Base-by-base conservation (phyloP, 2,329 filamentous ascomycete genomes). In the Pseudocercospora ulei region DNA sequence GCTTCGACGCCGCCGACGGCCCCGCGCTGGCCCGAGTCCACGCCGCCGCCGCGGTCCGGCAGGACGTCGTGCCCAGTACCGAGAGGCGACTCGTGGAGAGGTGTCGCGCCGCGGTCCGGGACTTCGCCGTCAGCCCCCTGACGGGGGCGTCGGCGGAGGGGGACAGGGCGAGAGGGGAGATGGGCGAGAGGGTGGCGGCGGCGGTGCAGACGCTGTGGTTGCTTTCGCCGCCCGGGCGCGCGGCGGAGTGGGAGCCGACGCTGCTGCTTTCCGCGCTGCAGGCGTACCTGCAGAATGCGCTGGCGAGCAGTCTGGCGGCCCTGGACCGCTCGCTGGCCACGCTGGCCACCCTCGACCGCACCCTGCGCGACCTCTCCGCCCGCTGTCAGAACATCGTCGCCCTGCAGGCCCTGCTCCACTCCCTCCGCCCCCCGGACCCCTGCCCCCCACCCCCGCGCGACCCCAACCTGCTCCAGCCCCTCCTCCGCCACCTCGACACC, bases 371-470 rank as follows among this genome's bases (percentile, higher is more conserved):
- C 54, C 76, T 94, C 13, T 82, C 82, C 4, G 76, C 79, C 3
- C 73, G 83, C 29, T 95, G 88, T 57, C 87, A 94, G 58, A 93
- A 92, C 55, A 76, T 96, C 24, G 77, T 93, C n/a, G 84, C 85
- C 0, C 67, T 96, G 2, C 85, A 94, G 64, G 67, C 77, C 1
- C 72, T 95, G 2, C 74, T 96, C 4, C 75, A 76, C 34, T 67
- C 69, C 3, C 78, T 75, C 2, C 79, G 76, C 49, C 68, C 79
- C 0, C 82, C 85, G 0, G 27, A 60, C 0, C 80, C 83, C 0
- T 65, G 83, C 1, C 58, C 88, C 3, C 42, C 17, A 20, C 36
- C 38, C 3, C 27, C 29, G 4, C 4, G 20, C 7, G 40, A 54
- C 17, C 40, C 54, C 31, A 74, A 74, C 41, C 71, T 95, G 26